A percentile compares a stretch with the other conserved stretches of the same genome.
Conservation (phyloP, 2,329 filamentous ascomycete genomes). For the Pseudofabraea citricarpa region DNA sequence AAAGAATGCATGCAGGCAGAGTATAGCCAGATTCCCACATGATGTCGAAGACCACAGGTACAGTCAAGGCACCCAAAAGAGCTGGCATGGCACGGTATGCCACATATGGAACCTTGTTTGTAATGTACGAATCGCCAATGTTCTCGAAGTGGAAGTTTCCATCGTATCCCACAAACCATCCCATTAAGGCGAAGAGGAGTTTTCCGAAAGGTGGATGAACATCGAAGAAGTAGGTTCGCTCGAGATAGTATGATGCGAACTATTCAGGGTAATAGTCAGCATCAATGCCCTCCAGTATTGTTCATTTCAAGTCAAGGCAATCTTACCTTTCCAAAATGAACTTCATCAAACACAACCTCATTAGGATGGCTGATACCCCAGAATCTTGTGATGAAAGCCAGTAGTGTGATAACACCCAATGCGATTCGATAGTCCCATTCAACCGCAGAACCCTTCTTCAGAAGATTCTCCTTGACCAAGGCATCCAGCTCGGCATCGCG, state of each 20-base stretch:
- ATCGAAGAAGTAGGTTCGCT: conserved; percentile 99
- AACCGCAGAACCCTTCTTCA: conserved; percentile 38
- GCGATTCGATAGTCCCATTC: conserved; percentile 84
- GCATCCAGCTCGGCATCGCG: conserved; percentile 43
- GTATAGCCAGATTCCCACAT: conserved; percentile 99
- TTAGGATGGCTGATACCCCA: conserved; percentile 94
- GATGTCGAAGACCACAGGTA: conserved; percentile 90
- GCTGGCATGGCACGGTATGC: conserved; percentile 93
- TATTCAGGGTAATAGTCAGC: conserved; percentile 28
- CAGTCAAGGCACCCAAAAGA: conserved; percentile 84
- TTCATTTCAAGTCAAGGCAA: not conserved
- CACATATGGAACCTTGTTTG: conserved; percentile 95
- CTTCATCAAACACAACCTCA: conserved; percentile 97
- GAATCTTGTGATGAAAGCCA: conserved; percentile 90
- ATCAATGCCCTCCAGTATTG: not conserved
- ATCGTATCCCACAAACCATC: conserved; percentile 96
- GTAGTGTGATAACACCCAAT: conserved; percentile 68
- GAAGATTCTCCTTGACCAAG: conserved; percentile 37
- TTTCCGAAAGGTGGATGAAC: conserved; percentile 98
- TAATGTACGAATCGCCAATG: conserved; percentile 96
- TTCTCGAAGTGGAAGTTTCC: conserved; percentile 98
- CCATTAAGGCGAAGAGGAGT: conserved; percentile 93
- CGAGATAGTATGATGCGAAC: conserved; percentile 80
- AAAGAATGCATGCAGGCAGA: conserved; percentile 83
- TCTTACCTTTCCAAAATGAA: conserved; percentile 96